Conservation (phyloP, 75 land plant species). For the Pinus tabuliformis region DNA sequence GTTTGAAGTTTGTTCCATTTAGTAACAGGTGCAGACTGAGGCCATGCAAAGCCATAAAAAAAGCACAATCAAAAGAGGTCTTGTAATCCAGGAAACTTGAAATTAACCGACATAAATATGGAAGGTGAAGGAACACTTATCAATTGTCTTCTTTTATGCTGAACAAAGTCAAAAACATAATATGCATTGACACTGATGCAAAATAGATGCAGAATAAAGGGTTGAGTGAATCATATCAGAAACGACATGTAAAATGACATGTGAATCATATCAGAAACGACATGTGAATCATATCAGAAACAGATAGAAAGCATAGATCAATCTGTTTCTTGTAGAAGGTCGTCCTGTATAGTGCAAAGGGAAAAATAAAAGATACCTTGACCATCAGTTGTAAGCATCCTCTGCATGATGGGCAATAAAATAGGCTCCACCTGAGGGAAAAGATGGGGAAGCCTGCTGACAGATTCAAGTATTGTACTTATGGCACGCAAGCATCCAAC, state of each 20-base stretch:
- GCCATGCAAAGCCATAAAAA: not conserved
- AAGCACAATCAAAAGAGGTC: not conserved
- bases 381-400: constrained; percentile 96
- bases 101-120: not conserved
- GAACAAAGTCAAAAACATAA: not conserved
- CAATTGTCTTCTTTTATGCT: not conserved
- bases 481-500: constrained; percentile 99
- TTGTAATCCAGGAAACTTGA: not conserved
- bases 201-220: not conserved
- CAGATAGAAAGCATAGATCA: not conserved
- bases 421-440: constrained; percentile 94
- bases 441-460: constrained; percentile 87
- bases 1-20: not conserved
- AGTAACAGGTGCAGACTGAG: not conserved
- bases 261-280: not conserved
- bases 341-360: not conserved
- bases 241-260: not conserved
- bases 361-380: constrained; percentile 61
- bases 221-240: too few relatives aligned
- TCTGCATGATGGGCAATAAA: constrained; percentile 88
- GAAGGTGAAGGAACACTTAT: not conserved
- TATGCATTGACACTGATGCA: not conserved
- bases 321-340: not conserved
- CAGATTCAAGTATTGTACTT: constrained; percentile 97
- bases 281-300: not conserved